Evolutionary conservation across 1,284 basidiomycete species (phyloP).

Genomic region (Filobasidium uniguttulatum): DNA sequence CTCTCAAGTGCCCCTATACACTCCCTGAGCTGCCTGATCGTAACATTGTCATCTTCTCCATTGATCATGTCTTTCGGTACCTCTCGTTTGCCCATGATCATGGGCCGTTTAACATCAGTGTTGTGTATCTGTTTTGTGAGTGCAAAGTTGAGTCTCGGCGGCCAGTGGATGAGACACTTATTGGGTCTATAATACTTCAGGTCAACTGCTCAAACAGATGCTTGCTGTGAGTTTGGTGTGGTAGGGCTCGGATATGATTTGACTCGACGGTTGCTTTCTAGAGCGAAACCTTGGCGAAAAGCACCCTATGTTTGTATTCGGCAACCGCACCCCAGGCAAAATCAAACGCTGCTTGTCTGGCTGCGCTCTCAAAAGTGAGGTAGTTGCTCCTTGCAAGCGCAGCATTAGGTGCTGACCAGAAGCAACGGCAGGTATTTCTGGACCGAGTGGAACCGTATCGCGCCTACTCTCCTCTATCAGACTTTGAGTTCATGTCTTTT

Average conservation of each 20-base stretch:
- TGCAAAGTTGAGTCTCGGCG: constrained; percentile 43
- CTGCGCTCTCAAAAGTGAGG: constrained; percentile 77
- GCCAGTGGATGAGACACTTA: neutral
- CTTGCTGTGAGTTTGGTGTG: constrained; percentile 50
- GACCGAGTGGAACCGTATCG: constrained; percentile 85
- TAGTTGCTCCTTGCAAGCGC: constrained; percentile 10
- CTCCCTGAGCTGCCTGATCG: constrained; percentile 2
- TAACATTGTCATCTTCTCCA: constrained; percentile 44
- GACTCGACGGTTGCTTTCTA: constrained; percentile 23
- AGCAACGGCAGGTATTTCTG: constrained; percentile 64
- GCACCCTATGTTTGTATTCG: constrained; percentile 69
- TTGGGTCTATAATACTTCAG: neutral
- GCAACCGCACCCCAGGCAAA: constrained; percentile 71
- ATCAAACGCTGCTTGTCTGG: constrained; percentile 83
- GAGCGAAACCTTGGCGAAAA: constrained; percentile 46
- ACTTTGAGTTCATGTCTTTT: constrained; percentile 85
- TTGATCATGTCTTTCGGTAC: constrained; percentile 85
- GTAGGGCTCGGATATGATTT: neutral
- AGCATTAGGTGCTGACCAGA: constrained; percentile 5
- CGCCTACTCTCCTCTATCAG: constrained; percentile 80
- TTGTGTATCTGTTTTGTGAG: constrained; percentile 88
- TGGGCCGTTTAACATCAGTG: constrained; percentile 83
- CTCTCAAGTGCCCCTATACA: neutral
- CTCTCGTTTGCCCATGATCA: constrained; percentile 88
- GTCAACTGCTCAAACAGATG: constrained; percentile 48